phyloP scores from a whole-genome alignment of 208 protist species.

The Acanthamoeba triangularis region DNA sequence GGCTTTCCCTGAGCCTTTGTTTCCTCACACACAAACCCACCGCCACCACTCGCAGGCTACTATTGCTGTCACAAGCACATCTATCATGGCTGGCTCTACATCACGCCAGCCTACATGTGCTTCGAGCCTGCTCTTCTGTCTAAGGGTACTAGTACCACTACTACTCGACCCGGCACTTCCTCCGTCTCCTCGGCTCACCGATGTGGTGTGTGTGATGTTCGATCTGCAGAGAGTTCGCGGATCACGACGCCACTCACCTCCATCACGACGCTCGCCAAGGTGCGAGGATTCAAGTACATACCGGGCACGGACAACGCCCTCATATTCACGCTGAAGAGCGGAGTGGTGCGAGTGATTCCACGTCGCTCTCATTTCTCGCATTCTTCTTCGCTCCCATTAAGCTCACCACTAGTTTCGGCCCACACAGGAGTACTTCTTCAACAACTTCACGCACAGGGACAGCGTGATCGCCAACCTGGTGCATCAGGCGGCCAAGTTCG shows the following conservation, averaged over 20 bases:
- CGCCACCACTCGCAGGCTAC: neutral
- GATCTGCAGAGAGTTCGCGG: neutral
- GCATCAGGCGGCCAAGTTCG: conserved; percentile 41
- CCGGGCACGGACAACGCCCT: conserved; percentile 36
- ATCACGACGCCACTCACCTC: neutral
- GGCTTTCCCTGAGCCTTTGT: neutral
- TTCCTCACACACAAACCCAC: neutral
- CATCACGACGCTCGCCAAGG: conserved; percentile 15
- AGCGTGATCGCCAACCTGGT: conserved; percentile 48
- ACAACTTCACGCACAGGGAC: conserved; percentile 52
- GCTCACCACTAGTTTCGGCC: neutral
- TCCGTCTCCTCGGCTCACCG: neutral
- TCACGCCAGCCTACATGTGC: conserved; percentile 53
- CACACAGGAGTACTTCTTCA: conserved; percentile 56
- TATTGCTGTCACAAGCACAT: conserved; percentile 69
- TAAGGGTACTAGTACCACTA: neutral
- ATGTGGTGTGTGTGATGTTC: too few species aligned
- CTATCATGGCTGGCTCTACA: conserved; percentile 65
- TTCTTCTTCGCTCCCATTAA: neutral
- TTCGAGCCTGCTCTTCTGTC: conserved; percentile 29
- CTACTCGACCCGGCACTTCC: too few species aligned
- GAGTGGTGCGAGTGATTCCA: neutral
- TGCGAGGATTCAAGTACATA: conserved; percentile 47
- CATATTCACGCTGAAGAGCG: conserved; percentile 32
- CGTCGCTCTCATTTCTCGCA: too few species aligned